These are phyloP conservation scores for Viridothelium virens DNA, from an alignment of 495 filamentous ascomycete species.

Conservation along the genomic window DNA sequence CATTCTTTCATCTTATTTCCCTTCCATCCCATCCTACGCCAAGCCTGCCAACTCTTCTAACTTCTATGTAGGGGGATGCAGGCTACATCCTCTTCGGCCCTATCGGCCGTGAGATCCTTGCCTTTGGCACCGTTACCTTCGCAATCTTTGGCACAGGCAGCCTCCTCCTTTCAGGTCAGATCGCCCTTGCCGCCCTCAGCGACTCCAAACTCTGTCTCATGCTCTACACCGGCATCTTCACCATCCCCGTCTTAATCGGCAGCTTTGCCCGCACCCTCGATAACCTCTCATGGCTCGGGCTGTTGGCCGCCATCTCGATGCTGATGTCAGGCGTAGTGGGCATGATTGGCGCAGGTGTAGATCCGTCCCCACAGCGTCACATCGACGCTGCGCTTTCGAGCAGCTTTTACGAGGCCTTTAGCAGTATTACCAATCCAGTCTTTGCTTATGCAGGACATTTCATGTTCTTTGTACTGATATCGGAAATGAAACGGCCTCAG, in stretches of 20 bases:
- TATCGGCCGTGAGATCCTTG: slow-evolving; percentile 30
- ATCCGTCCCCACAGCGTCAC: slow-evolving; percentile 26
- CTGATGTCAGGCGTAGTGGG: slow-evolving; percentile 37
- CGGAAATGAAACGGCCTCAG: slow-evolving; percentile 51
- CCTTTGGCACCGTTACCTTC: slow-evolving; percentile 32
- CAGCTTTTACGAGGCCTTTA: slow-evolving; percentile 36
- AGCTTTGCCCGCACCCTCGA: slow-evolving; percentile 30
- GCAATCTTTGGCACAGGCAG: slow-evolving; percentile 41
- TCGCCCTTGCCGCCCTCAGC: slow-evolving; percentile 34
- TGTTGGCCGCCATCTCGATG: slow-evolving; percentile 33
- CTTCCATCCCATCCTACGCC: background rate
- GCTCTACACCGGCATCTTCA: slow-evolving; percentile 40
- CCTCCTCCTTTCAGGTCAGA: slow-evolving; percentile 40
- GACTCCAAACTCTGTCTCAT: slow-evolving; percentile 38
- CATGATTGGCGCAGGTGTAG: slow-evolving; percentile 38
- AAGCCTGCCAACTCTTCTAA: background rate
- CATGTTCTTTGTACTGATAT: slow-evolving; percentile 51
- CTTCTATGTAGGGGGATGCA: slow-evolving; percentile 22
- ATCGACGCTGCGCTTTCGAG: slow-evolving; percentile 25
- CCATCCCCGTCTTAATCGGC: slow-evolving; percentile 36
- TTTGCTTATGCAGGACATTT: slow-evolving; percentile 41
- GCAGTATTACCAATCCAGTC: slow-evolving; percentile 39
- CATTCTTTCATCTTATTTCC: too few relatives aligned
- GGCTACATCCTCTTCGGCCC: slow-evolving; percentile 33
- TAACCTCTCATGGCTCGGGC: slow-evolving; percentile 26